Base-by-base conservation (phyloP, 805 yeast genomes). In the Starmerella kuoi region DNA sequence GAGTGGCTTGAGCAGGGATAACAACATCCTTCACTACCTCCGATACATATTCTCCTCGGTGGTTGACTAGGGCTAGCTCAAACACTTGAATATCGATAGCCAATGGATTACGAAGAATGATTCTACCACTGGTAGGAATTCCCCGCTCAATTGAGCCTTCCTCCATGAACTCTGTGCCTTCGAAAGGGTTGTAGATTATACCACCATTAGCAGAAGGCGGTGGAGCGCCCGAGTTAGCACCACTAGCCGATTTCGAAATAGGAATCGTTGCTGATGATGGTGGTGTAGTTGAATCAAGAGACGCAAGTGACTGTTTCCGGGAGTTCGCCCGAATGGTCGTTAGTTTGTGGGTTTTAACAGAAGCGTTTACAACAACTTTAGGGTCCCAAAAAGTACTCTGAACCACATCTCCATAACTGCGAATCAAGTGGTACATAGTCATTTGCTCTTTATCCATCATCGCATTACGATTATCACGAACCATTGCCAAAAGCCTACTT, bases 71-170 rank as follows among this genome's bases (percentile, higher is more conserved):
- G 4, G 38, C 33, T 21, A 60, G 38, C 38, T 61, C 56, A 17
- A 66, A 64, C 4, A 87, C 61, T 30, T 73, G 77, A 12, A 87
- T 62, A 32, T 79, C 84, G 58, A 83, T 84, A 5, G 73, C 72
- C 61, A 75, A 84, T 7, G 95, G 94, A 56, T 88, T 88, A 55
- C 80, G 86, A 7, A 87, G 54, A 3, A 66, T 62, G 2, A 83
- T 62, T 5, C 64, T 56, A 15, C 81, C 63, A 43, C 75, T 79
- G 11, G 73, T 70, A 4, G 71, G 64, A 40, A 85, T 94, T 26
- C 76, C 81, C 49, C 72, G 73, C 15, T 77, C 76, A 5, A 76
- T 50, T 61, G 53, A 37, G 47, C 52, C 23, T 40, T 53, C 24
- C 40, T 53, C 34, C 55, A 56, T 12, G 43, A 47, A 1, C 38